These are phyloP conservation scores for Fusarium tuaranense DNA, from an alignment of 2,329 filamentous ascomycete species.

Conservation along the genomic window DNA sequence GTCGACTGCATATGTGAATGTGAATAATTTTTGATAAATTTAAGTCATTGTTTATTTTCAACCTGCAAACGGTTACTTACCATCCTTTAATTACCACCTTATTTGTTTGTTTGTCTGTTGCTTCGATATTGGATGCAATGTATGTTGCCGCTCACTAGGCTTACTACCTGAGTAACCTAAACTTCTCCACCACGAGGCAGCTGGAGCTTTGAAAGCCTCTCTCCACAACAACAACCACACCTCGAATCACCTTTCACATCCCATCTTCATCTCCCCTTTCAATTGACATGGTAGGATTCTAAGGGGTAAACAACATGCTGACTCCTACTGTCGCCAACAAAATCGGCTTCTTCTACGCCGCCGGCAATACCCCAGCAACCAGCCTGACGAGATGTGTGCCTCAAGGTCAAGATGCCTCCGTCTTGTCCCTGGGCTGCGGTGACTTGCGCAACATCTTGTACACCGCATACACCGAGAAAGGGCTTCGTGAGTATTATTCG, in stretches of 20 bases:
- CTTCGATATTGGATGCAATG: not conserved
- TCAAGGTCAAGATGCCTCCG: slow-evolving; percentile 59
- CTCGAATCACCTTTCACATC: not conserved
- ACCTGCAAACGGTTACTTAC: not conserved
- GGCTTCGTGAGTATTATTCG: slow-evolving; percentile 47
- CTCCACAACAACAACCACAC: not conserved
- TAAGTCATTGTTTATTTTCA: not conserved
- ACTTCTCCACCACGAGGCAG: not conserved
- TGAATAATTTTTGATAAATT: not conserved
- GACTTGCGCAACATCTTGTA: slow-evolving; percentile 69
- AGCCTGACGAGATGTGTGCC: slow-evolving; percentile 61
- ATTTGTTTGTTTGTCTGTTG: not conserved
- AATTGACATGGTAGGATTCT: not conserved
- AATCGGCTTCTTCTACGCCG: slow-evolving; percentile 56
- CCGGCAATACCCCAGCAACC: slow-evolving; percentile 67
- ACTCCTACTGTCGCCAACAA: slow-evolving; percentile 50
- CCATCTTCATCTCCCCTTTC: not conserved
- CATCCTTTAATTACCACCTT: not conserved
- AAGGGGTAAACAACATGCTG: slow-evolving; percentile 47
- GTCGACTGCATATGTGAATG: not conserved
- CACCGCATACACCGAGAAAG: slow-evolving; percentile 59
- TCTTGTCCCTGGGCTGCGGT: slow-evolving; percentile 67
- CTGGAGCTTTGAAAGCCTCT: not conserved
- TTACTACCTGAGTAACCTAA: not conserved
- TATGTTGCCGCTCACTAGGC: not conserved